phyloP scores from a whole-genome alignment of 306 rosid species.

The barrel medic (Medicago truncatula) region MtrunA17r5.0-ANR NC_053048.1:42602501-42603000 shows the following conservation, averaged over 20 bases:
- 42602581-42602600: conserved; percentile 95
- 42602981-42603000: conserved; percentile 84
- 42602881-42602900: not conserved
- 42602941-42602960: not conserved
- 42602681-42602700: not conserved
- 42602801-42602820: not conserved
- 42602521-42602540: conserved; percentile 93
- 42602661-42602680: not conserved
- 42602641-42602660: conserved; percentile 20
- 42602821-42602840: not conserved
- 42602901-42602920: not conserved
- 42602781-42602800: not conserved
- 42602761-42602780: not conserved
- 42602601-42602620: conserved; percentile 97
- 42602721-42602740: not conserved
- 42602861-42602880: not conserved
- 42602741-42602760: not conserved
- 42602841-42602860: not conserved
- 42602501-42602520: conserved; percentile 34
- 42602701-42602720: no score
- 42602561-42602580: conserved; percentile 84
- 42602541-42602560: conserved; percentile 90
- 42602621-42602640: conserved; percentile 90
- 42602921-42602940: not conserved
- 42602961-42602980: conserved; percentile 67